Evolutionary conservation across 202 grass and related monocot genomes (phyloP), one percentile per base, ranked within the genome.

Genomic region (Bolboschoenoplectus hybrid): DNA sequence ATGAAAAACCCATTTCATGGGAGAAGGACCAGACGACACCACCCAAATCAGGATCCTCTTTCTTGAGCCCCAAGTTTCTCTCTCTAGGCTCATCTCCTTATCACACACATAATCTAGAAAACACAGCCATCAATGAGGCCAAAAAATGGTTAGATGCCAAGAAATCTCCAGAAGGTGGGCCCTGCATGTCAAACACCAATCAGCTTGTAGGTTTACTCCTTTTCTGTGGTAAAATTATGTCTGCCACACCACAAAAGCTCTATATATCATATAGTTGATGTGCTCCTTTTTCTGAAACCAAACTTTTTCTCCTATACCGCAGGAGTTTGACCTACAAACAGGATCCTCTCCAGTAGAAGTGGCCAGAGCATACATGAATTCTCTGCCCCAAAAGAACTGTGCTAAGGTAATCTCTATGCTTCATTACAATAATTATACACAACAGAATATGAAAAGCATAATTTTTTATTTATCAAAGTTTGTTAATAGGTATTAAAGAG

Each of bases 401-500:
- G 50, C 9, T 84, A 57, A 70, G 61, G 82, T 84, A 57, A 12
- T 52, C 50, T 67, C 36, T 14, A 49, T 55, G 36, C 65, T 40
- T 83, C 49, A 66, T 66, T 51, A 16, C 8, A 9, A 57, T 43
- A 51, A 3, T 71, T 84, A 11, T 34, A 50, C 52, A 58, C 51
- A 58, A 39, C 14, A 7, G 53, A 43, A 74, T 50, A 41, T 80
- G 36, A 60, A 58, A 60, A 20, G 53, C 16, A 43, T 60, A 80
- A 79, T 19, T 10, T 63, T 35, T 84, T 81, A 62, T 53, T 66
- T 81, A 16, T 67, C 65, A 41, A 76, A 45, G 70, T 38, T 81
- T 86, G 19, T 72, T 49, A 86, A 61, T 82, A 95, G 93, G 74
- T 86, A 88, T 13, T 81, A 40, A 95, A 95, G 84, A 67, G 91